These are phyloP conservation scores for Centrapalus pauciflorus DNA, from an alignment of 129 eudicot species.

Conservation along the genomic window DNA sequence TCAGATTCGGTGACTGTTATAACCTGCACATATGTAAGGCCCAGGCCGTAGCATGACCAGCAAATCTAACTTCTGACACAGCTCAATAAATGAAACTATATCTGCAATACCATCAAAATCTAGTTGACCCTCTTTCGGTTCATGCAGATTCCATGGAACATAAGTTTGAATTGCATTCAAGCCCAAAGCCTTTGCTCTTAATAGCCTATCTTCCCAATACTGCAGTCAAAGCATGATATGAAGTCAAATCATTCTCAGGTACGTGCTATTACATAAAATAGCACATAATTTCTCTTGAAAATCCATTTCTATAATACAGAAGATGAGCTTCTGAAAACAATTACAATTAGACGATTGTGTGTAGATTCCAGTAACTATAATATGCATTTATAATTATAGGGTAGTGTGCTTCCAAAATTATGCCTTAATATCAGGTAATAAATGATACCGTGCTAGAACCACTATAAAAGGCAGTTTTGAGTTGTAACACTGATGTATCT, in stretches of 20 bases:
- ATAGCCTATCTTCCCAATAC: conserved; percentile 94
- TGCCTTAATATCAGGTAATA: neutral
- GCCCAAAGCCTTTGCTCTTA: conserved; percentile 95
- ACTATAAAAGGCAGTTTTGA: neutral
- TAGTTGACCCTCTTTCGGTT: conserved; percentile 70
- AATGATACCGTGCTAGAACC: neutral
- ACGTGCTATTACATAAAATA: neutral
- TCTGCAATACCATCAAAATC: conserved; percentile 82
- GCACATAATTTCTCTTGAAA: neutral
- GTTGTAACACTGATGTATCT: neutral
- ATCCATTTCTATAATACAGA: neutral
- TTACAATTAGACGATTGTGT: neutral
- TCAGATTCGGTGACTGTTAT: neutral
- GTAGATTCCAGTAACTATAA: too few species aligned
- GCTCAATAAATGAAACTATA: conserved; percentile 65
- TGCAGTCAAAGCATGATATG: conserved; percentile 17
- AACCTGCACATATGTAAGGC: conserved; percentile 96
- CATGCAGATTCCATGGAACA: conserved; percentile 98
- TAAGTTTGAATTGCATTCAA: conserved; percentile 94
- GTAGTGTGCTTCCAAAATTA: neutral
- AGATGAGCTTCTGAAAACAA: conserved; percentile 1
- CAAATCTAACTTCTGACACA: conserved; percentile 75
- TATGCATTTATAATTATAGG: neutral
- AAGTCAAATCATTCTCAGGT: neutral
- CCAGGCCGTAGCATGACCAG: conserved; percentile 93